Evolutionary conservation across 306 rosid species (phyloP), one percentile per base, ranked within the genome.

Genomic region (Quercus ilex): DNA sequence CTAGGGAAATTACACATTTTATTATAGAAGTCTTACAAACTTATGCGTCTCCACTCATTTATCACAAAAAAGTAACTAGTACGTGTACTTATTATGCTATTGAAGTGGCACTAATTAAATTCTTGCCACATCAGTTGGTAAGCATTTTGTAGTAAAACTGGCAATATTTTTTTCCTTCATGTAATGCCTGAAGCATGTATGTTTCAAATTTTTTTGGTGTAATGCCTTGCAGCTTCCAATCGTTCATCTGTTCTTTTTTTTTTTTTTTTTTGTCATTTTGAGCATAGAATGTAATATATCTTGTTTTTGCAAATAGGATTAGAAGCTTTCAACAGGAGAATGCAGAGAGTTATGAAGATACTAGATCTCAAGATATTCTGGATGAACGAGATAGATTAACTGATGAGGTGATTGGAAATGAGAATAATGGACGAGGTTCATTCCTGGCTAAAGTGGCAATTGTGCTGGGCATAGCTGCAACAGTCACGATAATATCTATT

Each of bases 391-490:
- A 67, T 62, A 53, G 65, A 6, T 46, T 78, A 35, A 55, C 20
- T 46, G 58, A 83, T 59, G 79, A 75, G 74, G 79, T 82, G 77
- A 77, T 71, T 52, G 77, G 74, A 73, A 75, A 80, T 46, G 78
- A 30, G 20, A 53, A 76, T 68, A 73, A 64, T 31, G 56, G 49
- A 52, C 41, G 72, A 19, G 79, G 73, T 60, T 78, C 90, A 8
- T 87, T 90, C 80, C 78, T 78, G 33, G 86, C 86, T 26, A 76
- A 85, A 78, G 78, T 88, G 33, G 88, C 86, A 38, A 85, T 83
- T 78, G 90, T 83, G 11, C 64, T 88, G 26, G 94, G 92, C 69
- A 51, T 88, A 77, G 92, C 92, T 69, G 87, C 82, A 49, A 80
- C 79, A 35, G 81, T 82, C 63, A 91, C 91, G 13, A 60, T 83